phyloP scores from a whole-genome alignment of 225 moss, liverwort and hornwort genomes.

The Polytrichum formosum region DNA sequence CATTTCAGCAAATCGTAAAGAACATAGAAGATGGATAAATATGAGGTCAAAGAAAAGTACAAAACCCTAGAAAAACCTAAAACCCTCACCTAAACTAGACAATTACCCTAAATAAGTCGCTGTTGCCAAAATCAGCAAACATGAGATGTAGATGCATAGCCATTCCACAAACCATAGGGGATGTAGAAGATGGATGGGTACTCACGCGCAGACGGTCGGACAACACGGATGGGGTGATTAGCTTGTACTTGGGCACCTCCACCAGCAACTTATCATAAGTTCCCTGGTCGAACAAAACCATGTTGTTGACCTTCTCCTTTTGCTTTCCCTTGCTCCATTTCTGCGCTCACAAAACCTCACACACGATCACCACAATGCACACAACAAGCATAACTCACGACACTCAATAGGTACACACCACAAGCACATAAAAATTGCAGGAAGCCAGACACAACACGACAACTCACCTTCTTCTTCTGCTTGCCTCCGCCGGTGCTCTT shows the following conservation, averaged over 20 bases:
- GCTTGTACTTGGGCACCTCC: slow-evolving; percentile 67
- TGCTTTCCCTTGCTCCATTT: slow-evolving; percentile 80
- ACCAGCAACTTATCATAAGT: slow-evolving; percentile 59
- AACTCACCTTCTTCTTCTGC: slow-evolving; percentile 65
- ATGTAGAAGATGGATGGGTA: not conserved
- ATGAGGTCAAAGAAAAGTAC: too few species aligned
- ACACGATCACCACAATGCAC: not conserved
- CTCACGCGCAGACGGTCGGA: slow-evolving; percentile 58
- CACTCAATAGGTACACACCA: not conserved
- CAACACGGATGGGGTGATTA: slow-evolving; percentile 59
- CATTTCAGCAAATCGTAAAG: too few species aligned
- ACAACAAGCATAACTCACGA: not conserved
- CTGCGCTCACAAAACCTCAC: slow-evolving; percentile 11
- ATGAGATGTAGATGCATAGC: too few species aligned
- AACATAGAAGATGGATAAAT: too few species aligned
- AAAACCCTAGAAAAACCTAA: too few species aligned
- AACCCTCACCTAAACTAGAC: too few species aligned
- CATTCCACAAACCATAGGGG: too few species aligned
- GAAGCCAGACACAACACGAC: not conserved
- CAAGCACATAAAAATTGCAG: too few species aligned
- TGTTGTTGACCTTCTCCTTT: slow-evolving; percentile 76
- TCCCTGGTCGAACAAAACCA: slow-evolving; percentile 63
- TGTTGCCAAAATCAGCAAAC: too few species aligned
- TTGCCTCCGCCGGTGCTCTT: slow-evolving; percentile 69
- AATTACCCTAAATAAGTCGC: too few species aligned